phyloP scores from a whole-genome alignment of 106 monocot species.

The Allium sativum region DNA sequence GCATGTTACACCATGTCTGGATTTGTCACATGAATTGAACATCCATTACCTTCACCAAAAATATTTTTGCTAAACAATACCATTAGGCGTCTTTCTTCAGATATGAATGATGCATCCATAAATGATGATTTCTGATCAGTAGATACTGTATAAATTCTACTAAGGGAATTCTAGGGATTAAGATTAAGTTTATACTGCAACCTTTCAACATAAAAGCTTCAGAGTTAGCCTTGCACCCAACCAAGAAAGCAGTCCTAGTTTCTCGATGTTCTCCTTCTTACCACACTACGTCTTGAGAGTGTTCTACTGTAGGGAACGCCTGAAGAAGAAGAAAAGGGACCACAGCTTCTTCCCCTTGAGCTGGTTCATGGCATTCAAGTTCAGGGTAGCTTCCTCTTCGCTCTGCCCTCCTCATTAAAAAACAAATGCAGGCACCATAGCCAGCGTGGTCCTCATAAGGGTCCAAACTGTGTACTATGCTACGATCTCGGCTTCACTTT shows the following conservation, averaged over 20 bases:
- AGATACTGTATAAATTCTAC: too few relatives aligned
- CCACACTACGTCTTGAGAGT: conserved; percentile 36
- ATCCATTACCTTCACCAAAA: too few relatives aligned
- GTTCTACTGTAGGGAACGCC: conserved; percentile 33
- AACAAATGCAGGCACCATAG: conserved; percentile 33
- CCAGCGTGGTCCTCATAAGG: conserved; percentile 28
- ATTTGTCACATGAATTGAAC: too few relatives aligned
- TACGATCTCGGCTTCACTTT: conserved; percentile 17
- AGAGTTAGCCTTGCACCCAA: conserved; percentile 36
- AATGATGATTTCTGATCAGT: too few relatives aligned
- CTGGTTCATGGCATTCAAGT: conserved; percentile 28
- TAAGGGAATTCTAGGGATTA: too few relatives aligned
- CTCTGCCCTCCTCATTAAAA: conserved; percentile 31
- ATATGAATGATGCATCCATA: too few relatives aligned
- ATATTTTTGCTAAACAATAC: too few relatives aligned
- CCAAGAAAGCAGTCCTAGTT: conserved; percentile 28
- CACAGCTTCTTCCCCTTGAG: conserved; percentile 32
- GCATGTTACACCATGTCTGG: too few relatives aligned
- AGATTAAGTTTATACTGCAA: too few relatives aligned
- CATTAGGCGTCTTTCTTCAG: too few relatives aligned
- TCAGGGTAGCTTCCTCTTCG: conserved; percentile 26
- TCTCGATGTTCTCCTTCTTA: conserved; percentile 31
- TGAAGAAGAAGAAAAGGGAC: conserved; percentile 28
- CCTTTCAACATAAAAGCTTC: too few relatives aligned
- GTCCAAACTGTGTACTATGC: conserved; percentile 33